Conservation (phyloP, 768 basidiomycete species). For the Amanita pallidorosea region DNA sequence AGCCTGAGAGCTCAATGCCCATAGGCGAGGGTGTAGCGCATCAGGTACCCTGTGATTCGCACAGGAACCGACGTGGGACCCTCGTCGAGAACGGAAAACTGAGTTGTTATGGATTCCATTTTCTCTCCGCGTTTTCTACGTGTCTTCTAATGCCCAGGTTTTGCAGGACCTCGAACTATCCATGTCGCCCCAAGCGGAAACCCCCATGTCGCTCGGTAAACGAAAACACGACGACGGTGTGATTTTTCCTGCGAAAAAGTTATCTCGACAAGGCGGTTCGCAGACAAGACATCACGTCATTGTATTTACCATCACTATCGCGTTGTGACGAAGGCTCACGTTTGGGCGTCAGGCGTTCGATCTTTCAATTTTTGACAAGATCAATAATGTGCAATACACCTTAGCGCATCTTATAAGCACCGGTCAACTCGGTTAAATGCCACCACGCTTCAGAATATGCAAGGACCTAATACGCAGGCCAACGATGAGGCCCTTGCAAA, state of each 20-base stretch:
- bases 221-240: neutral
- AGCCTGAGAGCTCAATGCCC: slow-evolving; percentile 24
- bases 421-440: slow-evolving; percentile 15
- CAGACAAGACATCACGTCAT: neutral
- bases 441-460: slow-evolving; percentile 14
- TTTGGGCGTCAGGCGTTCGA: neutral
- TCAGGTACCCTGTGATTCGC: slow-evolving; percentile 33
- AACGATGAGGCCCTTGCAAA: slow-evolving; percentile 14
- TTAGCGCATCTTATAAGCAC: slow-evolving; percentile 31
- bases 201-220: neutral
- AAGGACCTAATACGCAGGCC: slow-evolving; percentile 20
- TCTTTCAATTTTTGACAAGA: slow-evolving; percentile 7
- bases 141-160: neutral
- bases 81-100: slow-evolving; percentile 55
- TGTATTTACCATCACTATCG: neutral
- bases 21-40: slow-evolving; percentile 18
- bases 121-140: neutral
- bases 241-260: neutral
- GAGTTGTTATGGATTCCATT: slow-evolving; percentile 14
- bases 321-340: neutral
- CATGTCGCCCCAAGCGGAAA: neutral
- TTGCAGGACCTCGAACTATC: neutral
- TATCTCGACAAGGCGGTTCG: neutral
- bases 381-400: slow-evolving; percentile 31
- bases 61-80: slow-evolving; percentile 31